phyloP scores from a whole-genome alignment of 345 rosid species.

The Eucalyptus marginata region DNA sequence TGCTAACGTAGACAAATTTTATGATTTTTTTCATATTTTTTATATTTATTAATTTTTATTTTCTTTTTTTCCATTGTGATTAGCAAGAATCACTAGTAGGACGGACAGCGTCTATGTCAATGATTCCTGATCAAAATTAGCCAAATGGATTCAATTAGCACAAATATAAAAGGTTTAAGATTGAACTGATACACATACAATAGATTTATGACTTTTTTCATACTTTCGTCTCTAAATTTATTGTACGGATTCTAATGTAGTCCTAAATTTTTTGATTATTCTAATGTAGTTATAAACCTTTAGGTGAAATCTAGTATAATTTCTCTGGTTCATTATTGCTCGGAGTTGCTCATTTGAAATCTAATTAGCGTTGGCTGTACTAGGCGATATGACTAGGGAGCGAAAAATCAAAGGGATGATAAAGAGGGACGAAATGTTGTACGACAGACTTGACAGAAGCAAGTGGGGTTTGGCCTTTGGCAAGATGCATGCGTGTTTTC shows the following conservation, averaged over 20 bases:
- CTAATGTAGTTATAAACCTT: not conserved
- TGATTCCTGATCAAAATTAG: fast-evolving
- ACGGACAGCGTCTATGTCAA: fast-evolving
- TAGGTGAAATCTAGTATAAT: not conserved
- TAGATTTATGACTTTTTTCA: no score
- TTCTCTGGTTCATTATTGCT: not conserved
- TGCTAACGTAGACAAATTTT: no score
- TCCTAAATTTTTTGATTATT: fast-evolving
- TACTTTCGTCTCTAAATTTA: no score
- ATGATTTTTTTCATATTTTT: no score
- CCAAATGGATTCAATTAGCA: fast-evolving
- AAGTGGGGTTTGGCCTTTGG: not conserved
- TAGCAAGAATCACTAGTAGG: fast-evolving
- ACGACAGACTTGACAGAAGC: not conserved
- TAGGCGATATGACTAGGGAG: not conserved
- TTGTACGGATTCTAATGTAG: no score
- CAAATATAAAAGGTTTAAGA: fast-evolving
- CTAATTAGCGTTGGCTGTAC: not conserved
- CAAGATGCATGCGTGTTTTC: not conserved
- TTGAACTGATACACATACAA: no score
- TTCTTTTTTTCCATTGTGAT: no score
- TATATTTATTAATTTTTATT: no score
- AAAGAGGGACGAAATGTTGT: not conserved
- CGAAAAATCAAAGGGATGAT: not conserved
- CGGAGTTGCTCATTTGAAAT: not conserved